A percentile compares a stretch with the other conserved stretches of the same genome.
Conservation (phyloP, 495 filamentous ascomycete species). For the Mytilinidion resinicola region DNA sequence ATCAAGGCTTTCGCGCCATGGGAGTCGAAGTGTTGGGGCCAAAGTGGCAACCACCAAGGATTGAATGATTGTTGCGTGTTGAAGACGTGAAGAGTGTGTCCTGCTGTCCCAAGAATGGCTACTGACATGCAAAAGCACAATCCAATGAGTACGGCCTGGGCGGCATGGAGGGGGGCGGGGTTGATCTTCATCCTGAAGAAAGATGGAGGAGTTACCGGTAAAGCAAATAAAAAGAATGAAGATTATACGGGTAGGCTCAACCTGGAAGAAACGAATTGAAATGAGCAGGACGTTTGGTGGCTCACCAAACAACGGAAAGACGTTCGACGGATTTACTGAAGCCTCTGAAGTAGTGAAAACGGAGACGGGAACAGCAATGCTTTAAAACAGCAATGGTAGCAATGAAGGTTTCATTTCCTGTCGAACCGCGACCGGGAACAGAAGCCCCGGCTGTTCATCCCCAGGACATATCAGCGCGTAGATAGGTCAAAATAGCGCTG, state of each 20-base stretch:
- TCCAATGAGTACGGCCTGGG: conserved; percentile 16
- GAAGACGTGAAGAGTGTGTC: conserved; percentile 30
- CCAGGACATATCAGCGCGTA: not conserved
- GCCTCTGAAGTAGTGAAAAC: not conserved
- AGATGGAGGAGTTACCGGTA: not conserved
- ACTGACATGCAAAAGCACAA: conserved; percentile 24
- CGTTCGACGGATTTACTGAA: not conserved
- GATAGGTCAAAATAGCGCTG: conserved; percentile 1
- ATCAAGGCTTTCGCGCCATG: conserved; percentile 31
- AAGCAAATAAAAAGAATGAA: not conserved
- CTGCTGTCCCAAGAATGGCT: conserved; percentile 30
- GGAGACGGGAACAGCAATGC: not conserved
- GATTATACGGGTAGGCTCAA: not conserved
- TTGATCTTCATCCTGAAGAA: conserved; percentile 26
- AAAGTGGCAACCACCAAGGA: conserved; percentile 37
- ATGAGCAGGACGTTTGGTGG: conserved; percentile 1
- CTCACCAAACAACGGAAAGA: not conserved
- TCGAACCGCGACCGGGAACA: not conserved
- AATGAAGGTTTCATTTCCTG: not conserved
- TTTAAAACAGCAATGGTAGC: conserved; percentile 2
- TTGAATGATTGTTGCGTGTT: conserved; percentile 31
- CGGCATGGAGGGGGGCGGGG: conserved; percentile 21
- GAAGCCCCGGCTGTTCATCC: not conserved
- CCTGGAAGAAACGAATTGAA: conserved; percentile 1
- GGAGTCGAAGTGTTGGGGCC: conserved; percentile 36